Conservation (phyloP, 1,284 basidiomycete species). For the Wallemia mellicola region DNA sequence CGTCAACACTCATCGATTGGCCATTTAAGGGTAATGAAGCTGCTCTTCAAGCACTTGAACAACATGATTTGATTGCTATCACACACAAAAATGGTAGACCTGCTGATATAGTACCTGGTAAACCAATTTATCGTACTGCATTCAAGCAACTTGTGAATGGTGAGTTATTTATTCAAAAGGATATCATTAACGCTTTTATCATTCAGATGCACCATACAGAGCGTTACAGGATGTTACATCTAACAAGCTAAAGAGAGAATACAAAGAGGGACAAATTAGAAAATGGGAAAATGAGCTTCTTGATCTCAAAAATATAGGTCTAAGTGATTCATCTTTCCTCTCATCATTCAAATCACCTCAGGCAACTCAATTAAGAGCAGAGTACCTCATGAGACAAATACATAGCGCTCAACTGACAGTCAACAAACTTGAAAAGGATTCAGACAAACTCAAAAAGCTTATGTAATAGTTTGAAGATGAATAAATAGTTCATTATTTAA, state of each 20-base stretch:
- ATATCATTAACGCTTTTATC: too few species aligned
- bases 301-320: constrained; percentile 28
- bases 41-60: constrained; percentile 55
- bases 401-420: constrained; percentile 32
- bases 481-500: neutral
- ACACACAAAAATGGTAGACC: constrained; percentile 51
- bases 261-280: constrained; percentile 33
- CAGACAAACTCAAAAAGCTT: constrained; percentile 34
- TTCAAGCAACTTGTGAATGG: constrained; percentile 51
- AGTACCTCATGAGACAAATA: constrained; percentile 47
- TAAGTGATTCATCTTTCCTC: constrained; percentile 13
- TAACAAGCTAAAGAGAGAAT: constrained; percentile 40
- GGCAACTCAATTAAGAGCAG: constrained; percentile 31
- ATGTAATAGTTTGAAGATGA: constrained; percentile 4
- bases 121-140: constrained; percentile 59
- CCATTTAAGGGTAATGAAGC: constrained; percentile 77
- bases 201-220: constrained; percentile 39
- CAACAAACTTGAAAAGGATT: constrained; percentile 34
- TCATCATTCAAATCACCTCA: constrained; percentile 18
- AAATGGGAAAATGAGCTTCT: constrained; percentile 45
- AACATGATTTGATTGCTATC: constrained; percentile 61
- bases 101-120: constrained; percentile 53
- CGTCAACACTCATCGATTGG: constrained; percentile 47
- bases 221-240: constrained; percentile 52
- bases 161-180: constrained; percentile 16